Percentiles rank a stretch among this genome's conserved stretches.
These are phyloP conservation scores for Delphinella strobiligena DNA, from an alignment of 2,329 filamentous ascomycete species.

Conservation along the genomic window DNA sequence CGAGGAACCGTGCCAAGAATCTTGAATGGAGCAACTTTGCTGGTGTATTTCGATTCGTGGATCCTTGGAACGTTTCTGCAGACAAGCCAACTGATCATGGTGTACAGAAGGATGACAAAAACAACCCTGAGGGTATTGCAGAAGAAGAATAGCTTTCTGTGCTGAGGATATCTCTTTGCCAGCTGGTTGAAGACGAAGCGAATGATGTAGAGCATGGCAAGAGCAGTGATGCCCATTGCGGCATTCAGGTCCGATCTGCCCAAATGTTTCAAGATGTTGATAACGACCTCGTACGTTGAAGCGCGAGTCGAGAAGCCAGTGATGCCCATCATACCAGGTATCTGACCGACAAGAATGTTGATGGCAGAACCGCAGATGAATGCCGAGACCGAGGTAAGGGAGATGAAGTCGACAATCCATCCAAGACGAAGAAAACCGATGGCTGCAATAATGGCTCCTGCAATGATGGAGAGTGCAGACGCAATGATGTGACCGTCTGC, in stretches of 20 bases:
- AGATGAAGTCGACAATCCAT: conserved; percentile 88
- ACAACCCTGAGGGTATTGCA: conserved; percentile 78
- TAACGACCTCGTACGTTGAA: conserved; percentile 69
- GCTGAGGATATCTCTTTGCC: conserved; percentile 57
- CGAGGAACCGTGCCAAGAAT: conserved; percentile 68
- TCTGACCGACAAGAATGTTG: conserved; percentile 74
- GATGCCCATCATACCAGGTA: conserved; percentile 72
- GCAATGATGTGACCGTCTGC: conserved; percentile 57
- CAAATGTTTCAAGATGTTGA: conserved; percentile 68
- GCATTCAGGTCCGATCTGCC: conserved; percentile 61
- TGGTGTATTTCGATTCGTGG: conserved; percentile 15
- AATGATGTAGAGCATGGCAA: conserved; percentile 65
- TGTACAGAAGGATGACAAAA: conserved; percentile 86
- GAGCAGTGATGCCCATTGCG: conserved; percentile 73
- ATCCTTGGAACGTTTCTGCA: conserved; percentile 48
- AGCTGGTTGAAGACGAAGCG: conserved; percentile 51
- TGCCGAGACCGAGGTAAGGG: conserved; percentile 76
- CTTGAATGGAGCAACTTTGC: conserved; percentile 46
- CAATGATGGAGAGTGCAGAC: conserved; percentile 64
- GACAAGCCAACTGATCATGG: conserved; percentile 74
- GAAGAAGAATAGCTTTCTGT: conserved; percentile 75
- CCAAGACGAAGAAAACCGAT: conserved; percentile 72
- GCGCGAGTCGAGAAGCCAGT: conserved; percentile 47
- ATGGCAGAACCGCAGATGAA: conserved; percentile 97
- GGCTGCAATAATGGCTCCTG: conserved; percentile 62